Conservation (phyloP, 768 basidiomycete genomes). For the Dioszegia crocea region DNA sequence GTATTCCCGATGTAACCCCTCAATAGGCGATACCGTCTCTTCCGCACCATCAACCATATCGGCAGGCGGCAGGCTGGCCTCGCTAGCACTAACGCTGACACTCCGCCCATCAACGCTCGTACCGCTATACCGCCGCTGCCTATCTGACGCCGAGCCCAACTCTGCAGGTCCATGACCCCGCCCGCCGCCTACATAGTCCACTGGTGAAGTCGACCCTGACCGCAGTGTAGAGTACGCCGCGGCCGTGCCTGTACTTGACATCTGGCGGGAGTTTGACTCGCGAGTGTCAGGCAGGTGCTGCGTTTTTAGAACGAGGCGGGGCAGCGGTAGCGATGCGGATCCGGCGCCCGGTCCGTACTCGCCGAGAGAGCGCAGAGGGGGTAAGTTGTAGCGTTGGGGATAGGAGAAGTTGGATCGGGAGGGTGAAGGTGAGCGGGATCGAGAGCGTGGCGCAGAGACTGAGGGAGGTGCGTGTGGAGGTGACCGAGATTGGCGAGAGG, state of each 20-base stretch:
- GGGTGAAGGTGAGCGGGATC: slow-evolving; percentile 1
- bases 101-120: not conserved
- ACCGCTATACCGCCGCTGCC: not conserved
- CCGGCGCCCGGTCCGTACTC: not conserved
- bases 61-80: not conserved
- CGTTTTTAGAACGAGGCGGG: slow-evolving; percentile 4
- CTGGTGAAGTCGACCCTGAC: slow-evolving; percentile 1
- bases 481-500: not conserved
- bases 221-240: not conserved
- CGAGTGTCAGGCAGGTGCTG: not conserved
- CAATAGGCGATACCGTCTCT: not conserved
- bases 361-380: not conserved
- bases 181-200: not conserved
- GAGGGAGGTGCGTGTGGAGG: not conserved
- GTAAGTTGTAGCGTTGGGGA: not conserved
- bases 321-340: not conserved
- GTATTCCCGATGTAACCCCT: no score
- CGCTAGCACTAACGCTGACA: not conserved
- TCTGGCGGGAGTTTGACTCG: not conserved
- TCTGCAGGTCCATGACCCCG: not conserved
- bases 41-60: not conserved
- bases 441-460: no score
- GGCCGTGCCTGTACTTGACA: not conserved
- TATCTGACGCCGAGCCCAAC: not conserved
- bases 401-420: not conserved